phyloP scores from a whole-genome alignment of 225 moss, liverwort and hornwort genomes.

The Ulota crispa region DNA sequence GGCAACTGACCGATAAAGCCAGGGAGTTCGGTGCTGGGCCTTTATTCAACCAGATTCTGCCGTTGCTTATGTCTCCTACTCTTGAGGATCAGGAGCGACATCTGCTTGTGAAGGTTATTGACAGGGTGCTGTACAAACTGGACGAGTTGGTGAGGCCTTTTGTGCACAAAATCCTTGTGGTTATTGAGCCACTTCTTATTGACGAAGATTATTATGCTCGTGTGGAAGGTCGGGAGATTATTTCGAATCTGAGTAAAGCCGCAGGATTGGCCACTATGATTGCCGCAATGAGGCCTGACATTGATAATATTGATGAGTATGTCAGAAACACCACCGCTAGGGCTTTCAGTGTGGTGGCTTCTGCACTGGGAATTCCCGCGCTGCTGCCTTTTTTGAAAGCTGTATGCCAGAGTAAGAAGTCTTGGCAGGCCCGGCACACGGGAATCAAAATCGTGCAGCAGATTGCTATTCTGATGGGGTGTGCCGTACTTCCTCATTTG shows the following conservation, averaged over 20 bases:
- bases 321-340: constrained; percentile 97
- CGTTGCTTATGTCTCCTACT: constrained; percentile 99
- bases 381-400: constrained; percentile 93
- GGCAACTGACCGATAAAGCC: constrained; percentile 97
- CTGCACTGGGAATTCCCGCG: constrained; percentile 96
- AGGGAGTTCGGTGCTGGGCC: constrained; percentile 97
- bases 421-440: constrained; percentile 99
- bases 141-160: constrained; percentile 98
- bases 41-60: constrained; percentile 89
- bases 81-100: constrained; percentile 99
- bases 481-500: constrained; percentile 96
- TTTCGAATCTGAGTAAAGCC: constrained; percentile 97
- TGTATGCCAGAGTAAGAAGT: constrained; percentile 99
- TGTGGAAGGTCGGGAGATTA: constrained; percentile 96
- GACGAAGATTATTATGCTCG: constrained; percentile 99
- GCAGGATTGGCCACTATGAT: constrained; percentile 99
- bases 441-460: constrained; percentile 99
- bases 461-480: constrained; percentile 99
- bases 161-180: constrained; percentile 97
- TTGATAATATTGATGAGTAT: constrained; percentile 98
- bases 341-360: constrained; percentile 98
- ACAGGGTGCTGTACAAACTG: constrained; percentile 94
- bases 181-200: constrained; percentile 95
- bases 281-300: constrained; percentile 99
- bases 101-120: constrained; percentile 96